A percentile compares a stretch with the other conserved stretches of the same genome.
Evolutionary conservation across 2,329 filamentous ascomycete genomes (phyloP).

Genomic region (Aspergillus intermedius): DNA sequence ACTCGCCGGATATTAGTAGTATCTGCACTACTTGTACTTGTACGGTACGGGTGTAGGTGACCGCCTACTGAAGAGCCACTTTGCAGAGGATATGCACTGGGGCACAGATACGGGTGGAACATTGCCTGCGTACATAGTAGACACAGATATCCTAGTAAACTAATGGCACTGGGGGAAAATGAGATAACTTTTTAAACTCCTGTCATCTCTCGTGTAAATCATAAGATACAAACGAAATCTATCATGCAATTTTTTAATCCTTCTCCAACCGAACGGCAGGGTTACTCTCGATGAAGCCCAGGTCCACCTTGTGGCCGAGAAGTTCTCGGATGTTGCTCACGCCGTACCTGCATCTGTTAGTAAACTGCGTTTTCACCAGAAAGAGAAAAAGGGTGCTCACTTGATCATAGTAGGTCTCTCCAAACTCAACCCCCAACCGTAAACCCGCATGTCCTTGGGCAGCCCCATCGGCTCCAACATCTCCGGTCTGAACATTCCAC

Average conservation of each 20-base stretch:
- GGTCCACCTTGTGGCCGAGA: constrained; percentile 89
- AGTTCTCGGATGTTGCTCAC: constrained; percentile 88
- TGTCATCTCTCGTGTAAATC: constrained; percentile 1
- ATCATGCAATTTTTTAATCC: constrained; percentile 47
- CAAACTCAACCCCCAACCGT: constrained; percentile 85
- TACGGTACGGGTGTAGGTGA: not conserved
- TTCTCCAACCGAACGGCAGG: constrained; percentile 85
- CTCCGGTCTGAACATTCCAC: constrained; percentile 96
- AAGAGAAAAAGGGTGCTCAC: constrained; percentile 43
- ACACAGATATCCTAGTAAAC: not conserved
- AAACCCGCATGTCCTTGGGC: constrained; percentile 84
- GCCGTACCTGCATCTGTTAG: constrained; percentile 46
- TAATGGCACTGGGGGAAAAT: not conserved
- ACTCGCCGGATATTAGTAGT: not conserved
- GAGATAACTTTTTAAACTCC: not conserved
- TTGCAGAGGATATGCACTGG: constrained; percentile 51
- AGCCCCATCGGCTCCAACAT: constrained; percentile 95
- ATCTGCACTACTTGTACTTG: constrained; percentile 2
- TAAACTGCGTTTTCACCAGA: constrained; percentile 2
- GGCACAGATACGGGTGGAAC: constrained; percentile 65
- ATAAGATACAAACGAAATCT: constrained; percentile 13
- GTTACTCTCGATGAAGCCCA: constrained; percentile 86
- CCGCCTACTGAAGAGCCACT: constrained; percentile 59
- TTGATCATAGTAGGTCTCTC: constrained; percentile 98
- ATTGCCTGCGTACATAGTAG: constrained; percentile 23